Evolutionary conservation across 371 early-diverging fungal genomes (phyloP).

Genomic region (Lichtheimia ramosa): DNA sequence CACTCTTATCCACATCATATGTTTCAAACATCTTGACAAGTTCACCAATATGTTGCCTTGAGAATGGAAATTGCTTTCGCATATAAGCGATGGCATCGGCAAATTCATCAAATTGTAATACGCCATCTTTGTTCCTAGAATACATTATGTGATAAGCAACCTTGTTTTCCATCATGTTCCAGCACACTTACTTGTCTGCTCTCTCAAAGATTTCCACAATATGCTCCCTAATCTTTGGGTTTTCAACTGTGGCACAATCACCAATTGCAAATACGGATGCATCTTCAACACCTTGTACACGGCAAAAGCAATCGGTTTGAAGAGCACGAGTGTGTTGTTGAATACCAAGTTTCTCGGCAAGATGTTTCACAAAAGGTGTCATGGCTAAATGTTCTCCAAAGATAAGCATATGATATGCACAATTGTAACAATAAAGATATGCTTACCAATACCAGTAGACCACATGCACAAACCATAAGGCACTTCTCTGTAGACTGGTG

Average conservation of each 20-base stretch:
- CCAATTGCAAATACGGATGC: constrained; percentile 81
- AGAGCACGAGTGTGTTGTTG: constrained; percentile 70
- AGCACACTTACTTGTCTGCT: constrained; percentile 43
- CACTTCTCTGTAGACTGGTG: constrained; percentile 38
- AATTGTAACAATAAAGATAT: neutral
- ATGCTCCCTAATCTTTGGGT: constrained; percentile 59
- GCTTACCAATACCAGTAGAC: constrained; percentile 81
- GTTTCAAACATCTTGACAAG: constrained; percentile 50
- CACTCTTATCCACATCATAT: constrained; percentile 36
- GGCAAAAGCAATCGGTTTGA: constrained; percentile 68
- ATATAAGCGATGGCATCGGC: constrained; percentile 33
- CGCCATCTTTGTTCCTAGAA: constrained; percentile 45
- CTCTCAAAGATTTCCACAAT: constrained; percentile 54
- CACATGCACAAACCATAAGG: constrained; percentile 76
- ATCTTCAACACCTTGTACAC: constrained; percentile 64
- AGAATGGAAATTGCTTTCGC: constrained; percentile 50
- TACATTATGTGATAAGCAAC: no score
- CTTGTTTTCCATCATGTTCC: no score
- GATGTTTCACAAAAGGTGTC: constrained; percentile 57
- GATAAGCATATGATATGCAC: neutral
- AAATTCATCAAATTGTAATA: constrained; percentile 54
- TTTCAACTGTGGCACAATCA: constrained; percentile 83
- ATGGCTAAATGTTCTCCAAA: constrained; percentile 46
- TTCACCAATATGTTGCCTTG: constrained; percentile 54
- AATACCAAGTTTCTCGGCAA: constrained; percentile 43